phyloP scores from a whole-genome alignment of 306 rosid genomes.

The Alnus rubra region DNA sequence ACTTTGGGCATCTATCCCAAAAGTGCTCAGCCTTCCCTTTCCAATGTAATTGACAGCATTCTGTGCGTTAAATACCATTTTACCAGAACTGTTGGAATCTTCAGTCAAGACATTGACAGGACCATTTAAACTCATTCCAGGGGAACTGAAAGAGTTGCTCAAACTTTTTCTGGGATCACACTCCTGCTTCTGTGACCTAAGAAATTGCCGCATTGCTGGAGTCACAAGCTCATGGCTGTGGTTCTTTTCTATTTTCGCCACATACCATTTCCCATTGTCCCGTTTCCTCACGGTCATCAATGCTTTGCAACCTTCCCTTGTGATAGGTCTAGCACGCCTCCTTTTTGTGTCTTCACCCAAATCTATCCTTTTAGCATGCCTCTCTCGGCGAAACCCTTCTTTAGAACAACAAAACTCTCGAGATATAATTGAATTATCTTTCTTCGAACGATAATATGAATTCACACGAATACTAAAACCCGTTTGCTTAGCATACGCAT shows the following conservation, averaged over 20 bases:
- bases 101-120: constrained; percentile 12
- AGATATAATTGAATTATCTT: constrained; percentile 23
- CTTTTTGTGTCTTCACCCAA: neutral
- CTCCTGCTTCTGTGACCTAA: constrained; percentile 25
- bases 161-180: constrained; percentile 13
- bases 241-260: constrained; percentile 22
- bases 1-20: constrained; percentile 32
- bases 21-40: constrained; percentile 26
- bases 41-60: constrained; percentile 19
- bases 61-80: constrained; percentile 14
- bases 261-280: constrained; percentile 29
- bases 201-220: constrained; percentile 30
- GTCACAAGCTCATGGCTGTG: constrained; percentile 28
- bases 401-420: constrained; percentile 32
- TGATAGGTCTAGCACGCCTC: constrained; percentile 29
- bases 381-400: constrained; percentile 26
- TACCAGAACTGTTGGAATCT: constrained; percentile 5
- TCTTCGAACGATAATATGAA: constrained; percentile 24
- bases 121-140: neutral
- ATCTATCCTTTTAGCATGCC: constrained; percentile 2
- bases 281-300: constrained; percentile 21
- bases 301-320: constrained; percentile 32
- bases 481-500: constrained; percentile 25
- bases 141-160: constrained; percentile 20
- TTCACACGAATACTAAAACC: constrained; percentile 28